phyloP scores from a whole-genome alignment of 108 stramenopile genomes.

The Skeletonema marinoi region DNA sequence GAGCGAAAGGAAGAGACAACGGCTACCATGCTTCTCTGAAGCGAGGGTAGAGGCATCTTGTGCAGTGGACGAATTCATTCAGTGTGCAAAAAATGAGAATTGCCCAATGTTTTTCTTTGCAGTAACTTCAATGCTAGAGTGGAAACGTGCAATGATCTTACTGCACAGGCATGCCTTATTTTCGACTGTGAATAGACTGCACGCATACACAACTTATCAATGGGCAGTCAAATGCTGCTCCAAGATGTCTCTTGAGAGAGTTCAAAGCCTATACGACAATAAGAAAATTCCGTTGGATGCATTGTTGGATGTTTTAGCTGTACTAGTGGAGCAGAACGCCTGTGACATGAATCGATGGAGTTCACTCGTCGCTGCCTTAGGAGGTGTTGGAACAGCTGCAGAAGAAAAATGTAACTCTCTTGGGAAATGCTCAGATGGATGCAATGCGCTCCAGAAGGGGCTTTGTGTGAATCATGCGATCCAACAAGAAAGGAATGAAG shows the following conservation, averaged over 20 bases:
- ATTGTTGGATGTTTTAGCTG: slow-evolving; percentile 35
- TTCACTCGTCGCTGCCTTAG: slow-evolving; percentile 15
- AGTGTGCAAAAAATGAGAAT: slow-evolving; percentile 15
- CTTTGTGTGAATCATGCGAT: background rate
- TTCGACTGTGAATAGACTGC: slow-evolving; percentile 24
- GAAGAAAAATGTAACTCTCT: background rate
- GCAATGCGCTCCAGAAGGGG: background rate
- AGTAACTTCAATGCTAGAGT: slow-evolving; percentile 47
- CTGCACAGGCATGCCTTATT: slow-evolving; percentile 20
- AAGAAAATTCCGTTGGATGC: slow-evolving; percentile 19
- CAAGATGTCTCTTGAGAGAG: slow-evolving; percentile 19
- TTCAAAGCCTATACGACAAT: slow-evolving; percentile 19
- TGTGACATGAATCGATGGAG: slow-evolving; percentile 22
- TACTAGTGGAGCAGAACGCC: slow-evolving; percentile 20
- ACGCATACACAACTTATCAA: slow-evolving; percentile 24
- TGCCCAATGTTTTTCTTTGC: slow-evolving; percentile 40
- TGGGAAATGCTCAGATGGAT: background rate
- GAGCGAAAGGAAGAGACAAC: slow-evolving; percentile 4
- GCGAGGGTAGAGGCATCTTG: slow-evolving; percentile 11
- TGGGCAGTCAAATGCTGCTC: slow-evolving; percentile 31
- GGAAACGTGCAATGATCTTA: slow-evolving; percentile 24
- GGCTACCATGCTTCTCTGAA: slow-evolving; percentile 14
- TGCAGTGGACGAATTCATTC: slow-evolving; percentile 30
- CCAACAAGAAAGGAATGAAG: background rate
- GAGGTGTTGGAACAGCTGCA: background rate